A percentile compares a stretch with the other conserved stretches of the same genome.
These are phyloP conservation scores for Cadophora gregata DNA, from an alignment of 2,329 filamentous ascomycete genomes.

Conservation along the genomic window DNA sequence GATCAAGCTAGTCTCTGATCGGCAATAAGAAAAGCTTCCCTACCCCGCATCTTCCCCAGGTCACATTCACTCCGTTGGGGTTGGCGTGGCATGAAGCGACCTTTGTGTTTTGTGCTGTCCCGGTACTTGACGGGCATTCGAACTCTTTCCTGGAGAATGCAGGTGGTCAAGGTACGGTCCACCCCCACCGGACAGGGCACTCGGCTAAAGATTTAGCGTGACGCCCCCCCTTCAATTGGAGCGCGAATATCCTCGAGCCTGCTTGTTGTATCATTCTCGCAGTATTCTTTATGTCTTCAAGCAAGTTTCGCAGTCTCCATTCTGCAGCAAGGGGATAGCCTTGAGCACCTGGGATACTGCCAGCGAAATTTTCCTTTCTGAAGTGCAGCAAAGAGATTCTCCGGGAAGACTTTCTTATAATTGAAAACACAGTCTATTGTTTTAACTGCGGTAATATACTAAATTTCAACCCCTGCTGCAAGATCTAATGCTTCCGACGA, in stretches of 20 bases:
- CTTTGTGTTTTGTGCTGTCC: neutral
- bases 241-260: neutral
- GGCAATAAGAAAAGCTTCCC: neutral
- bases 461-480: neutral
- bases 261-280: neutral
- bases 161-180: too few species aligned
- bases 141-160: neutral
- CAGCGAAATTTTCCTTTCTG: neutral
- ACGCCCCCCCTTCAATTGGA: neutral
- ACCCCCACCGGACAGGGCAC: conserved; percentile 1
- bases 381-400: neutral
- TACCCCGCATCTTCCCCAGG: conserved; percentile 8
- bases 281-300: neutral
- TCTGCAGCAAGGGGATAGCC: neutral
- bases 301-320: neutral
- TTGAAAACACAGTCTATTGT: neutral
- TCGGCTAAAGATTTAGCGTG: neutral
- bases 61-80: neutral
- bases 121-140: conserved; percentile 2
- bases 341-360: neutral
- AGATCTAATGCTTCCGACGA: conserved; percentile 27
- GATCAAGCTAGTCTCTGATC: neutral
- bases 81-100: neutral
- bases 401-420: neutral
- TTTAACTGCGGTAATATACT: neutral